These are phyloP conservation scores for Beauveria sp. DNA, from an alignment of 2,329 filamentous ascomycete species.

Conservation along the genomic window DNA sequence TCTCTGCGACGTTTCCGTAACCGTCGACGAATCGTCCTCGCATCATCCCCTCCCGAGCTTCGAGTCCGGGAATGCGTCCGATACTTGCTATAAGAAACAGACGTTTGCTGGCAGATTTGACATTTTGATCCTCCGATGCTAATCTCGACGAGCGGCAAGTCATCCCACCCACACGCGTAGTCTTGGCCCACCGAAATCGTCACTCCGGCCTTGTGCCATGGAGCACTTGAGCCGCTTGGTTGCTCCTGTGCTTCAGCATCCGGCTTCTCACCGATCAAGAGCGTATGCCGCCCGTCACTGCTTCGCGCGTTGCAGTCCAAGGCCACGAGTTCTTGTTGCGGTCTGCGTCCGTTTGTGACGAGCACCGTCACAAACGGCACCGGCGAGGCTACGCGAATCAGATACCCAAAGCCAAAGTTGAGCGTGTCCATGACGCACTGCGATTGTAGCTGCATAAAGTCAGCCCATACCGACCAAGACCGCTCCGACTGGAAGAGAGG, in stretches of 20 bases:
- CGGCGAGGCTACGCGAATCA: background rate
- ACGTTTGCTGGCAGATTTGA: background rate
- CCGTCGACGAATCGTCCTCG: background rate
- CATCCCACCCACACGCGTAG: background rate
- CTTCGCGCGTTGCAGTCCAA: background rate
- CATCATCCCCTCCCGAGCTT: background rate
- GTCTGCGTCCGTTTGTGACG: background rate
- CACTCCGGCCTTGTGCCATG: conserved; percentile 2
- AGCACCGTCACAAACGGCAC: background rate
- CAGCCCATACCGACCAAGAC: background rate
- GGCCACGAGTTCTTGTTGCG: background rate
- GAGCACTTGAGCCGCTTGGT: background rate
- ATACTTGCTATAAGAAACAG: background rate
- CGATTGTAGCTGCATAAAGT: conserved; percentile 1
- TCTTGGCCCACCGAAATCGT: background rate
- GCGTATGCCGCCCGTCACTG: background rate
- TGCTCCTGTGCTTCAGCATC: background rate
- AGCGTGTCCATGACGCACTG: conserved; percentile 4
- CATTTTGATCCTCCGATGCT: background rate
- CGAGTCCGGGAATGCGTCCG: background rate
- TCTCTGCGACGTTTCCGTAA: background rate
- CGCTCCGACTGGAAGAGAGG: background rate
- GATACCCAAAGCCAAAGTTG: background rate
- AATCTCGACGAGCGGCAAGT: background rate
- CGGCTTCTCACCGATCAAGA: background rate